Evolutionary conservation across 1,284 basidiomycete species (phyloP).

Genomic region (Sutorius eximius): DNA sequence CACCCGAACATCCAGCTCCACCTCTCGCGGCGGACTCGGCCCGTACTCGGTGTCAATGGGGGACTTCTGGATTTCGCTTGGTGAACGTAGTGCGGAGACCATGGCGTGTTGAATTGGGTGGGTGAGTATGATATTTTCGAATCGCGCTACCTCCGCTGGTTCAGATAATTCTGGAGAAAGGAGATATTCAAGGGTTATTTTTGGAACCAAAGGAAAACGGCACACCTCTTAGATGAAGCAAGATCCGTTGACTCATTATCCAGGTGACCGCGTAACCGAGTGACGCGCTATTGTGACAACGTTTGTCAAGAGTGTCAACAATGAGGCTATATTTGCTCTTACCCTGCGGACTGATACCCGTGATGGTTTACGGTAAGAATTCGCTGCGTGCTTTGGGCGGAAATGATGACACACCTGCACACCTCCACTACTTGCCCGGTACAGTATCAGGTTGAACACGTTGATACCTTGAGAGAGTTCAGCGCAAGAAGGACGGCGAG

Average conservation of each 20-base stretch:
- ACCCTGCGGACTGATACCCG: conserved; percentile 32
- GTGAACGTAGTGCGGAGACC: conserved; percentile 24
- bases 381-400: conserved; percentile 8
- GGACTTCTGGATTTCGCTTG: conserved; percentile 24
- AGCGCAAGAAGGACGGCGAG: background rate
- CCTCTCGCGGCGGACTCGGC: conserved; percentile 15
- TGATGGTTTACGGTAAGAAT: conserved; percentile 3
- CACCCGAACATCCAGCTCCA: conserved; percentile 33
- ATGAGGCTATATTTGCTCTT: conserved; percentile 11
- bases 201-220: background rate
- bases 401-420: conserved; percentile 27
- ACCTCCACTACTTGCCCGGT: conserved; percentile 17
- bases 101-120: conserved; percentile 15
- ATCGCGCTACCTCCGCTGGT: conserved; percentile 18
- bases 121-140: conserved; percentile 34
- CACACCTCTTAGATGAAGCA: conserved; percentile 36
- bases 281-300: conserved; percentile 27
- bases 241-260: conserved; percentile 42
- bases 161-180: conserved; percentile 28
- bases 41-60: conserved; percentile 27
- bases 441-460: conserved; percentile 32
- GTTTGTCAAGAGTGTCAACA: background rate
- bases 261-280: conserved; percentile 38
- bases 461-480: conserved; percentile 19
- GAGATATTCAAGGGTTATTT: background rate